Base-by-base conservation (phyloP, 108 stramenopile genomes). In the Pelagomonas calceolata region DNA sequence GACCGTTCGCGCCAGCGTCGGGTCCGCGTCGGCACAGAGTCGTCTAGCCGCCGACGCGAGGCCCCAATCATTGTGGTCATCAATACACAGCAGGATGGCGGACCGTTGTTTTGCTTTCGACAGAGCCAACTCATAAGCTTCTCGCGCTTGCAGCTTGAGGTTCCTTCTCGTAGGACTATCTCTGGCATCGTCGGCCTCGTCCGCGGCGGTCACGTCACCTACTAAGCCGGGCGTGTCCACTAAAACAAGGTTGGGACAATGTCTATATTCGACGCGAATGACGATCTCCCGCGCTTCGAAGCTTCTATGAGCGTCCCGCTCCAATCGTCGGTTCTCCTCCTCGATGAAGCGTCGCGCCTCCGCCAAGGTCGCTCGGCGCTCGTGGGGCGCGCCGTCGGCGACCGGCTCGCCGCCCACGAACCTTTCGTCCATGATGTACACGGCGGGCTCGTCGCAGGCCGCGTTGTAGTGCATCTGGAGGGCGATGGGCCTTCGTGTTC, bases 381-480 rank as follows among this genome's bases (percentile, higher is more conserved):
- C 31, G 64, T 9, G 12, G 9, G 64, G 64, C 32, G 30, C 30
- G 64, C 64, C 64, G 64, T 14, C 64, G 64, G 9, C 64, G 64
- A 30, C 64, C 5, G 31, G 31, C 31, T 65, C 64, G 64, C 32
- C 64, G 31, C 64, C 64, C 9, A 9, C 4, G 31, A 65, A 32
- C 31, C 64, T 9, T 14, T 65, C 32, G 64, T 65, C 32, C 64
- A 65, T 89, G 29, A 94, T 71, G 81, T 84, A 92, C 80, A 92
- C 93, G 34, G 78, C 73, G 0, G 94, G 94, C 69, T 84, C 79
- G 64, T 78, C 69, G 74, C 89, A 93, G 43, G 85, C 75, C 37
- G 94, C 92, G 76, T 94, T 94, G 86, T 93, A 94, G 80, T 94
- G 94, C 94, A 94, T 94, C 34, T 88, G 84, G 46, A 94, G 80